A percentile compares a stretch with the other conserved stretches of the same genome.
These are phyloP conservation scores for Phytomonas francai DNA, from an alignment of 208 protist species.

Conservation along the genomic window DNA sequence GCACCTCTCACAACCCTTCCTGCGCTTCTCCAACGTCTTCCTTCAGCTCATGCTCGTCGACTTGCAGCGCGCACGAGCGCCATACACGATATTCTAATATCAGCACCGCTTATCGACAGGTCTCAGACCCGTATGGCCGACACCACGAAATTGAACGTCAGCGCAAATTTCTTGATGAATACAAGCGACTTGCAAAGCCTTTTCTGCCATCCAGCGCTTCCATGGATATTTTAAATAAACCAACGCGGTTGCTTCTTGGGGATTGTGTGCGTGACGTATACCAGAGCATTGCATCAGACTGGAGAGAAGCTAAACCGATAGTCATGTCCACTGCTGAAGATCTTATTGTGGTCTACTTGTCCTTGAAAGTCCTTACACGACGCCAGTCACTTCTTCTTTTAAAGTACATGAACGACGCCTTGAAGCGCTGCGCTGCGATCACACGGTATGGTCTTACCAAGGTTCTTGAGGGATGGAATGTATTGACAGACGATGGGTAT, in stretches of 20 bases:
- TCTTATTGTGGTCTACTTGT: constrained; percentile 83
- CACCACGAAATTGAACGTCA: constrained; percentile 50
- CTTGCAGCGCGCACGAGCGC: constrained; percentile 23
- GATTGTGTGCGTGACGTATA: constrained; percentile 78
- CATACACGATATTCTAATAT: constrained; percentile 44
- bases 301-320: constrained; percentile 53
- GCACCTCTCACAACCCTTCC: not conserved
- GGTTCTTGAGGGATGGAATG: constrained; percentile 78
- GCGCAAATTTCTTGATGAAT: constrained; percentile 60
- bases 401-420: constrained; percentile 74
- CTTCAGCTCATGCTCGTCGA: constrained; percentile 11
- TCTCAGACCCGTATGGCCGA: constrained; percentile 61
- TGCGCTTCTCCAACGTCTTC: constrained; percentile 1
- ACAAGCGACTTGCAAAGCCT: constrained; percentile 46
- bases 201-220: constrained; percentile 44
- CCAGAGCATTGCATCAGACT: constrained; percentile 52
- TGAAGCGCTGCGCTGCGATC: constrained; percentile 51
- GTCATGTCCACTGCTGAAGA: constrained; percentile 86
- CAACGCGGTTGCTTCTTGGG: constrained; percentile 69
- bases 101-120: constrained; percentile 20
- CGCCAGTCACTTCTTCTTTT: constrained; percentile 35
- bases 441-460: constrained; percentile 59
- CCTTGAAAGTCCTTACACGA: constrained; percentile 29
- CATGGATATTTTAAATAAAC: constrained; percentile 26
- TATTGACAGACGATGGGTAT: constrained; percentile 76